A percentile compares a stretch with the other conserved stretches of the same genome.
Conservation (phyloP, 139 green algal genomes). For the Eudorina sp. region DNA sequence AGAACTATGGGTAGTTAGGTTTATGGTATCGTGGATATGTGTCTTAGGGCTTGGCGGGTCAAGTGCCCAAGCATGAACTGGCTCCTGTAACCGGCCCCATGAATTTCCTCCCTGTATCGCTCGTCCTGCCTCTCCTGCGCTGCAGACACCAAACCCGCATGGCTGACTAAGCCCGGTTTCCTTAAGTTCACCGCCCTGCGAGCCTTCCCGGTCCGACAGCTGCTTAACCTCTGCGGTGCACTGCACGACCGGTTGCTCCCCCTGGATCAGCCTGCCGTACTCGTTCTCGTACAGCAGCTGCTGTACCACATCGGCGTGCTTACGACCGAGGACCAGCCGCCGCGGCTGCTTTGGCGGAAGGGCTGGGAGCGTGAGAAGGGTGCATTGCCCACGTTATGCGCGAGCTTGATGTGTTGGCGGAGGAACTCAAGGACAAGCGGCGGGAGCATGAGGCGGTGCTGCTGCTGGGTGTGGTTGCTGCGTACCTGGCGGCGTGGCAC, state of each 20-base stretch:
- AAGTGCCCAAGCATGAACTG: too few species aligned
- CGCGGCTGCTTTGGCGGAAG: background rate
- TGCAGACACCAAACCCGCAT: slow-evolving; percentile 41
- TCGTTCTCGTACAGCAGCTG: slow-evolving; percentile 56
- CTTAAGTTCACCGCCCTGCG: slow-evolving; percentile 50
- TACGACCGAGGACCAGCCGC: background rate
- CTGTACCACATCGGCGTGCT: slow-evolving; percentile 54
- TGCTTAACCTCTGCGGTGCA: slow-evolving; percentile 43
- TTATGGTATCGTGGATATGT: too few species aligned
- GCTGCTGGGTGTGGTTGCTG: slow-evolving; percentile 61
- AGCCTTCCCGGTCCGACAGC: slow-evolving; percentile 50
- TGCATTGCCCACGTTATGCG: too few species aligned
- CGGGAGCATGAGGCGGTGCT: slow-evolving; percentile 57
- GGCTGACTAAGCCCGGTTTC: slow-evolving; percentile 55
- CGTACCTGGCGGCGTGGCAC: slow-evolving; percentile 58
- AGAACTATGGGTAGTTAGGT: too few species aligned
- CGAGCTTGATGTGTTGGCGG: too few species aligned
- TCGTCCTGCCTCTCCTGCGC: too few species aligned
- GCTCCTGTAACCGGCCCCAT: too few species aligned
- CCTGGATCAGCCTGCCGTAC: slow-evolving; percentile 51
- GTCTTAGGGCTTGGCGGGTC: too few species aligned
- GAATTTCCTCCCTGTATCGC: too few species aligned
- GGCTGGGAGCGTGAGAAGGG: slow-evolving; percentile 20
- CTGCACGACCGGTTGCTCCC: slow-evolving; percentile 53
- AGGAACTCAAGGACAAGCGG: slow-evolving; percentile 53